Conservation (phyloP, 768 basidiomycete genomes). For the Termitomyces sp. region DNA sequence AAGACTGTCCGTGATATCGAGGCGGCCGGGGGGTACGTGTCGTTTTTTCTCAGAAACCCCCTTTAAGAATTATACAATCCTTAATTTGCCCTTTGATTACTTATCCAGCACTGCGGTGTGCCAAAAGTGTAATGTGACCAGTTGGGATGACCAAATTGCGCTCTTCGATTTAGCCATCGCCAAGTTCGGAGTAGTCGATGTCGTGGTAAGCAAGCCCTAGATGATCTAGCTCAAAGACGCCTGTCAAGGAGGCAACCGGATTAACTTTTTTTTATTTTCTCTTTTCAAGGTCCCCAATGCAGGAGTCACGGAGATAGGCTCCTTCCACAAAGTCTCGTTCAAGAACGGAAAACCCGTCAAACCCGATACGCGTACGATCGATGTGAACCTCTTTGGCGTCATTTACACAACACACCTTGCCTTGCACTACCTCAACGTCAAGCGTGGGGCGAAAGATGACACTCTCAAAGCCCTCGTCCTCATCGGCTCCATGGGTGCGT, state of each 20-base stretch:
- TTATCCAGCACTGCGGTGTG: conserved; percentile 32
- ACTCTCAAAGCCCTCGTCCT: conserved; percentile 46
- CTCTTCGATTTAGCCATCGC: conserved; percentile 44
- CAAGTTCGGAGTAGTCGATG: conserved; percentile 43
- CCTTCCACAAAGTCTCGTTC: conserved; percentile 23
- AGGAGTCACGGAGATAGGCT: conserved; percentile 33
- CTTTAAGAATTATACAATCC: background rate
- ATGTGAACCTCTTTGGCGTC: conserved; percentile 43
- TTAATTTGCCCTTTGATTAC: background rate
- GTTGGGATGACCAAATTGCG: conserved; percentile 47
- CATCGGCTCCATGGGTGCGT: conserved; percentile 48
- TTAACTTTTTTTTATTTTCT: background rate
- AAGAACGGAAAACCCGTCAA: conserved; percentile 36
- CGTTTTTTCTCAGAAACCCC: background rate
- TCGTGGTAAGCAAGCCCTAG: conserved; percentile 38
- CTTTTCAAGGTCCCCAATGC: conserved; percentile 50
- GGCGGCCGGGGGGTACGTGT: conserved; percentile 35
- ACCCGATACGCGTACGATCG: conserved; percentile 37
- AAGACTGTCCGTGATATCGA: conserved; percentile 34
- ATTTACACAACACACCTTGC: conserved; percentile 46
- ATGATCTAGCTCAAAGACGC: background rate
- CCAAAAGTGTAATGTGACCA: conserved; percentile 42
- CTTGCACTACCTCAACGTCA: conserved; percentile 40
- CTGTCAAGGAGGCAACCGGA: background rate
- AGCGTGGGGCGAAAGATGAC: conserved; percentile 20